Evolutionary conservation across 148 eudicot species (phyloP), one percentile per base, ranked within the genome.

Genomic region (Rhododendron ferrugineum): DNA sequence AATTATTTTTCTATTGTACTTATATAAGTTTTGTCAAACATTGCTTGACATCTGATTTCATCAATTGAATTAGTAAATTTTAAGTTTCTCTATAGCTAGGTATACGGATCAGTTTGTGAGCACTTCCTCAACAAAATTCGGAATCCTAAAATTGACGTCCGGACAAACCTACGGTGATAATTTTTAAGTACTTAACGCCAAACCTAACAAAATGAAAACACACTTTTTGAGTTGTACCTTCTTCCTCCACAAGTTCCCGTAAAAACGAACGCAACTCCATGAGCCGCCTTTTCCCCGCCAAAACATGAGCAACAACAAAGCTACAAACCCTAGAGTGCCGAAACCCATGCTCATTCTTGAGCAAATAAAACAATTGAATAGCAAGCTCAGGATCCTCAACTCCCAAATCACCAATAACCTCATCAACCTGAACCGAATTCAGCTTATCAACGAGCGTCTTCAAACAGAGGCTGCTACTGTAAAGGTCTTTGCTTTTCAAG

Each of bases 291-390:
- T 84, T 86, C 42, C 82, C 84, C 0, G 96, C 98, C 85, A 95
- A 86, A 81, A 87, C 79, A 84, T 93, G 98, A 64, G 98, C 95
- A 49, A 93, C 79, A 49, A 86, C 72, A 72, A 95, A 89, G 82
- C 85, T 78, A 50, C 90, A 89, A 46, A 18, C 76, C 46, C 64
- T 84, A 7, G 95, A 92, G 86, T 88, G 93, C 79, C 80, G 90
- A 88, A 91, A 87, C 54, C 93, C 93, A 60, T 81, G 88, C 82
- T 89, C 93, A 84, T 84, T 86, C 83, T 76, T 90, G 90, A 95
- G 79, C 76, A 84, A 42, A 36, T 72, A 56, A 77, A 93, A 94
- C 30, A 94, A 89, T 4, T 68, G 85, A 20, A 92, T 47, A 30
- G 92, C 93, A 40, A 82, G 86, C 62, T 87, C 89, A 4, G 91